Evolutionary conservation across 2,329 filamentous ascomycete genomes (phyloP), one percentile per base, ranked within the genome.

Genomic region (Purpureocillium lavendulum): DNA sequence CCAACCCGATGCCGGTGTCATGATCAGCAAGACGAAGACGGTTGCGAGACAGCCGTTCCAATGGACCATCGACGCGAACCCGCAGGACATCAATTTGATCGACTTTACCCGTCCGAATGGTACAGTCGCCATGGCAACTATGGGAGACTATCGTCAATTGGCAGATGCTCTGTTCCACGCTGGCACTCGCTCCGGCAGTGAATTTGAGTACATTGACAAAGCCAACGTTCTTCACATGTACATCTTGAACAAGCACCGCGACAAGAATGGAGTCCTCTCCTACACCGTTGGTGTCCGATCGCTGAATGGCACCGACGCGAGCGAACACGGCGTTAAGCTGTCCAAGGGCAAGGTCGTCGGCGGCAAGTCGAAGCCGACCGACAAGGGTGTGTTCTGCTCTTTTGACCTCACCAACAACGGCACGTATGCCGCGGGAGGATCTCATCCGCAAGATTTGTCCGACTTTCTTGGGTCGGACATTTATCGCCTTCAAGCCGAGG

Each of bases 111-210:
- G 64, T 0, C 70, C 71, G 2, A 66, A 73, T 38, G 70, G 71
- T 17, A 67, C 65, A 0, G 54, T 61, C 2, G 52, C 61, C 9
- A 69, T 66, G 56, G 60, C 70, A 46, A 70, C 66, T 4, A 53
- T 73, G 26, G 71, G 71, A 14, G 71, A 75, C 49, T 75, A 74
- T 47, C 60, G 71, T 6, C 71, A 75, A 46, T 53, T 75, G 0
- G 63, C 66, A 2, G 71, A 75, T 43, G 71, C 71, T 3, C 56
- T 75, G 13, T 75, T 75, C 59, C 70, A 75, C 46, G 70, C 69
- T 0, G 71, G 71, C 10, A 72, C 70, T 1, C 55, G 67, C 14
- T 72, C 69, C 0, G 70, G 70, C 5, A 72, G 68, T 24, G 47
- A 70, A 49, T 73, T 56, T 40, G 71, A 75, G 53, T 60, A 65